These are phyloP conservation scores for Fusarium transvaalense DNA, from an alignment of 2,329 filamentous ascomycete genomes.

Conservation along the genomic window DNA sequence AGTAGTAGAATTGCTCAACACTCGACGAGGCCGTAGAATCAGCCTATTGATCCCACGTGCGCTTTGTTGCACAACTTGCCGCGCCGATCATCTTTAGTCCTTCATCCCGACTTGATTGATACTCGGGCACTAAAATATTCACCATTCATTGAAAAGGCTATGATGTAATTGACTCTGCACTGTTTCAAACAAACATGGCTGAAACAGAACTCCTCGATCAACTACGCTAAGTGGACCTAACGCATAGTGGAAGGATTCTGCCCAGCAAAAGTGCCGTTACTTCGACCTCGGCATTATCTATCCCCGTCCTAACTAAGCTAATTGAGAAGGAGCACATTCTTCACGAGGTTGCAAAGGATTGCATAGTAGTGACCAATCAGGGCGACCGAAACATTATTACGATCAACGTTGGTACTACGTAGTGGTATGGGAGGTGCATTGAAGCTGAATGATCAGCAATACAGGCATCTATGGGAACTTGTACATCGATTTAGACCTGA, in stretches of 20 bases:
- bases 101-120: background rate
- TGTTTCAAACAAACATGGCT: slow-evolving; percentile 2
- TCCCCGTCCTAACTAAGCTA: background rate
- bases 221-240: background rate
- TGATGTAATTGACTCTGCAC: slow-evolving; percentile 18
- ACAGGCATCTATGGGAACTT: background rate
- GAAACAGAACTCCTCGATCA: background rate
- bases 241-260: slow-evolving; percentile 11
- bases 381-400: background rate
- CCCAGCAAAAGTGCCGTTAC: background rate
- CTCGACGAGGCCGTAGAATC: background rate
- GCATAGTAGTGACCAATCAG: background rate
- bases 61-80: background rate
- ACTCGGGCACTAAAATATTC: background rate
- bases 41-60: slow-evolving; percentile 24
- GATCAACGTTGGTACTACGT: slow-evolving; percentile 12
- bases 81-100: slow-evolving; percentile 24
- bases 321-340: background rate
- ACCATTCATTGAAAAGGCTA: background rate
- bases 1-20: background rate
- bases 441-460: background rate
- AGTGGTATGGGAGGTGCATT: background rate
- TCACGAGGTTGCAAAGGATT: too few species aligned
- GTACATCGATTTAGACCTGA: background rate
- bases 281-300: background rate